Conservation (phyloP, 768 basidiomycete genomes). For the Leucosporidium yakuticum region DNA sequence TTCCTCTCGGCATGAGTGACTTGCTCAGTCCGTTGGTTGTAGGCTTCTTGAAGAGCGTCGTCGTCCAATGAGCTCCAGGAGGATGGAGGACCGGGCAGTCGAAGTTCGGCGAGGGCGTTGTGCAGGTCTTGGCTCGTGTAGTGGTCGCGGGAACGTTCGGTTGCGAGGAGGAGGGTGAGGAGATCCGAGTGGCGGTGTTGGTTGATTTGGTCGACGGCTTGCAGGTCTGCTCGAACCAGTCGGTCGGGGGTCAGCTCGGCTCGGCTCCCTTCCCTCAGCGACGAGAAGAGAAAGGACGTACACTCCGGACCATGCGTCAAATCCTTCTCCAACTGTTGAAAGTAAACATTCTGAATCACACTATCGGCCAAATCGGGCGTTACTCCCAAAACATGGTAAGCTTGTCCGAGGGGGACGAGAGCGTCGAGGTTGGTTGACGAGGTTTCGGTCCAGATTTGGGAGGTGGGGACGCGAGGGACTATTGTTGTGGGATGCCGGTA, state of each 20-base stretch:
- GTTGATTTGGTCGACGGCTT: slow-evolving; percentile 10
- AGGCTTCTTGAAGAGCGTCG: slow-evolving; percentile 6
- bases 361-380: slow-evolving; percentile 22
- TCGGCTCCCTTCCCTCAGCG: neutral
- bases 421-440: neutral
- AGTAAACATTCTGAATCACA: slow-evolving; percentile 10
- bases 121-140: slow-evolving; percentile 14
- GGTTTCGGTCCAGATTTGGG: neutral
- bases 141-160: slow-evolving; percentile 14
- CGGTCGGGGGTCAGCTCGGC: neutral
- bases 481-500: too few species aligned
- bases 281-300: neutral
- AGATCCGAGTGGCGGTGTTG: neutral
- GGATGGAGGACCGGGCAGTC: slow-evolving; percentile 7
- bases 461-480: neutral
- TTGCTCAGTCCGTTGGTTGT: neutral
- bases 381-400: slow-evolving; percentile 16
- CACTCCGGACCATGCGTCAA: neutral
- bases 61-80: neutral
- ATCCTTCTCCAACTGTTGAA: neutral
- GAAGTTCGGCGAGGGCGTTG: slow-evolving; percentile 18
- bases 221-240: neutral
- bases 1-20: slow-evolving; percentile 16
- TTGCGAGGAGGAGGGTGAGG: slow-evolving; percentile 12
- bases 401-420: neutral